phyloP scores from a whole-genome alignment of 2,329 filamentous ascomycete genomes.

The Stenocarpella maydis region DNA sequence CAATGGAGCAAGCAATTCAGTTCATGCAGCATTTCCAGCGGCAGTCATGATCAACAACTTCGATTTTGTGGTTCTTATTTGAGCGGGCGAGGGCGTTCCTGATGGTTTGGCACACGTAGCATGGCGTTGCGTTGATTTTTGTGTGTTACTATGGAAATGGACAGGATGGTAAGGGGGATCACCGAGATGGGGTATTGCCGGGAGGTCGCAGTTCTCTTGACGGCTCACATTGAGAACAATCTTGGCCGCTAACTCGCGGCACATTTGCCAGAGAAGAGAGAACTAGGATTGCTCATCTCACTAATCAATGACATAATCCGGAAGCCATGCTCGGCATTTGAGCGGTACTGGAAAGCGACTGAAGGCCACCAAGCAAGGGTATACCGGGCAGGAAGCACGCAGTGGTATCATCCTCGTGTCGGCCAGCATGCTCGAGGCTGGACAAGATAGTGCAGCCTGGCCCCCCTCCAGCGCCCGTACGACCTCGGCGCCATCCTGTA shows the following conservation, averaged over 20 bases:
- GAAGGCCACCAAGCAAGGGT: background rate
- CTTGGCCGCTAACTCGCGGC: background rate
- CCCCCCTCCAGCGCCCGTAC: background rate
- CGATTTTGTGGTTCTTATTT: background rate
- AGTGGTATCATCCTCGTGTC: background rate
- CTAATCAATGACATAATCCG: background rate
- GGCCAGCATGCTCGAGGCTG: background rate
- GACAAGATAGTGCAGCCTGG: background rate
- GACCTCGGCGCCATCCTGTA: background rate
- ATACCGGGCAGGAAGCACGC: background rate
- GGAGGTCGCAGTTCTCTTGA: background rate
- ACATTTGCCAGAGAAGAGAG: background rate
- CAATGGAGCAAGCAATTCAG: slow-evolving; percentile 80
- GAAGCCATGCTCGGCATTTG: no score
- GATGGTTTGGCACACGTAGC: background rate
- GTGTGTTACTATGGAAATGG: background rate
- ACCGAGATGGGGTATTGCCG: background rate
- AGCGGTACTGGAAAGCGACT: background rate
- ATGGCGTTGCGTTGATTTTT: slow-evolving; percentile 9
- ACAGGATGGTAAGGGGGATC: background rate
- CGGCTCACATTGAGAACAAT: background rate
- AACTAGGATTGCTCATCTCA: background rate
- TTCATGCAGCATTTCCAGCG: slow-evolving; percentile 71
- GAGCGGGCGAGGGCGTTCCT: slow-evolving; percentile 32
- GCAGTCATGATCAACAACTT: slow-evolving; percentile 35